Percentiles rank a stretch among this genome's conserved stretches.
Evolutionary conservation across 352 stramenopile genomes (phyloP).

Genomic region (Phytophthora hybrid): DNA sequence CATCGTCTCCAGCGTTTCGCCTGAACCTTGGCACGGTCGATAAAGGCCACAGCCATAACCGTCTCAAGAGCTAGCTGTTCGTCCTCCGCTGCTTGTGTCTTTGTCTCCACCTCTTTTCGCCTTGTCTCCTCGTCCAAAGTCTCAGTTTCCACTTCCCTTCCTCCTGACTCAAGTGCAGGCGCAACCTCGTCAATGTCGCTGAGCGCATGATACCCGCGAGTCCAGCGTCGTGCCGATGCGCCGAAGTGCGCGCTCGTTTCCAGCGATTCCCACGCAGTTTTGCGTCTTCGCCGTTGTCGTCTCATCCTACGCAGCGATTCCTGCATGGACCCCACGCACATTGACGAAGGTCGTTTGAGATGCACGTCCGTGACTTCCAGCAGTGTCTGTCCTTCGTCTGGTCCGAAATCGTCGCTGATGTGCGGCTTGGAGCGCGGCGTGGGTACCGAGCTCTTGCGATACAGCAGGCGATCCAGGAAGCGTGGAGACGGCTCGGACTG

Average conservation of each 20-base stretch:
- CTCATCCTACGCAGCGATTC: conserved; percentile 48
- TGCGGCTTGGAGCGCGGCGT: conserved; percentile 58
- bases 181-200: conserved; percentile 68
- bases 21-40: conserved; percentile 29
- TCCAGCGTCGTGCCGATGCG: conserved; percentile 68
- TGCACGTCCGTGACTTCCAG: conserved; percentile 65
- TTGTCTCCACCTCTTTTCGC: conserved; percentile 26
- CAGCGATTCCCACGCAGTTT: conserved; percentile 67
- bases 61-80: conserved; percentile 30
- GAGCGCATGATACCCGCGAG: conserved; percentile 67
- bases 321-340: conserved; percentile 61
- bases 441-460: conserved; percentile 65
- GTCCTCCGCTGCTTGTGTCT: conserved; percentile 27
- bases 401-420: conserved; percentile 30
- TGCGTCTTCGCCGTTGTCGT: conserved; percentile 47
- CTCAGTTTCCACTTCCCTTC: conserved; percentile 24
- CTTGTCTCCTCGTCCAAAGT: conserved; percentile 28
- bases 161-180: conserved; percentile 25
- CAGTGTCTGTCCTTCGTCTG: conserved; percentile 55
- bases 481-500: conserved; percentile 62
- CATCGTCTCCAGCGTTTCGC: conserved; percentile 36
- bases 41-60: conserved; percentile 19
- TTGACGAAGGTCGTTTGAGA: conserved; percentile 61
- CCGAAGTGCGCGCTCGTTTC: conserved; percentile 69
- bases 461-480: conserved; percentile 42